phyloP scores from a whole-genome alignment of 2,329 filamentous ascomycete genomes.

The Plenodomus biglobosus region DNA sequence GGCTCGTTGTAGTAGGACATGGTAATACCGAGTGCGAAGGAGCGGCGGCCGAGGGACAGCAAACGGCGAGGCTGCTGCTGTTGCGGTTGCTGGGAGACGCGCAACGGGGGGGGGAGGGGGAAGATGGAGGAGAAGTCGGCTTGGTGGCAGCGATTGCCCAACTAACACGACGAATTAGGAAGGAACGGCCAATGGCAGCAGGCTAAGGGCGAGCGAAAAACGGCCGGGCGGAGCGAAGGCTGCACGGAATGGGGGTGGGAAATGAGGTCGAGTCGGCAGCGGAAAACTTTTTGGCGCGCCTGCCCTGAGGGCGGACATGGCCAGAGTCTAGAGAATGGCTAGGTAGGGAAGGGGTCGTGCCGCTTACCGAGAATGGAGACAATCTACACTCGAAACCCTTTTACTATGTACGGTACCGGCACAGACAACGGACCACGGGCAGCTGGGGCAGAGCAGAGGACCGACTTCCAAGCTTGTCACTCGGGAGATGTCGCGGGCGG shows the following conservation, averaged over 20 bases:
- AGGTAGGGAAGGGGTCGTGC: slow-evolving; percentile 17
- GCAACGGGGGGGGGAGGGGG: slow-evolving; percentile 18
- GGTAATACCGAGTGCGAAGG: slow-evolving; percentile 8
- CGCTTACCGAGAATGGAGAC: slow-evolving; percentile 38
- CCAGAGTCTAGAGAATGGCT: not conserved
- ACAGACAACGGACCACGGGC: slow-evolving; percentile 1
- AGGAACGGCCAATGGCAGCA: slow-evolving; percentile 23
- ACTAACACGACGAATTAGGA: slow-evolving; percentile 17
- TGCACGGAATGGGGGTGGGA: slow-evolving; percentile 29
- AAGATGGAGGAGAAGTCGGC: slow-evolving; percentile 11
- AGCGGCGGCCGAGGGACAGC: slow-evolving; percentile 9
- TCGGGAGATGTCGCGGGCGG: slow-evolving; percentile 27
- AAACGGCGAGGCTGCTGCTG: not conserved
- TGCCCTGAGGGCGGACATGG: slow-evolving; percentile 28
- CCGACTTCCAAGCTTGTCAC: not conserved
- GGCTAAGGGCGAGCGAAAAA: slow-evolving; percentile 11
- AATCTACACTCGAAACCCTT: slow-evolving; percentile 5
- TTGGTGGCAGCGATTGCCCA: slow-evolving; percentile 15
- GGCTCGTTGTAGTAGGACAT: slow-evolving; percentile 73
- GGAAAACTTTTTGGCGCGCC: slow-evolving; percentile 42
- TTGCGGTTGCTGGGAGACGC: slow-evolving; percentile 5
- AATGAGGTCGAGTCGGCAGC: slow-evolving; percentile 30
- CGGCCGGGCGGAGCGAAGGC: slow-evolving; percentile 17
- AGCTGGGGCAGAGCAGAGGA: slow-evolving; percentile 5
- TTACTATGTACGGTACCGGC: too few relatives aligned